Percentiles rank a stretch among this genome's conserved stretches.
These are phyloP conservation scores for Fragosphaeria purpurea DNA, from an alignment of 2,329 filamentous ascomycete genomes.

Conservation along the genomic window DNA sequence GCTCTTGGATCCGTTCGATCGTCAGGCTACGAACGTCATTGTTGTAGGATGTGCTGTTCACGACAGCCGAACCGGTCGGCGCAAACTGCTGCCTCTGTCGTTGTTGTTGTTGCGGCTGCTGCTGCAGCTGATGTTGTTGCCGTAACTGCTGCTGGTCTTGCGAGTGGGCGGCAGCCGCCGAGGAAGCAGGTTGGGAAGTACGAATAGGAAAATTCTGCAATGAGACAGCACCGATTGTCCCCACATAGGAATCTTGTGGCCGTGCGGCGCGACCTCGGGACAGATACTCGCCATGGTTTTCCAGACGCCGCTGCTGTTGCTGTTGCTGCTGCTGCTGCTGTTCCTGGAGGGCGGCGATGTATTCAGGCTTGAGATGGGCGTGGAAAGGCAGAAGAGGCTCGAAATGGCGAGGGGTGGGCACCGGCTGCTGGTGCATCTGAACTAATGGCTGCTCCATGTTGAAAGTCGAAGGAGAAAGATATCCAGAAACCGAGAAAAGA, in stretches of 20 bases:
- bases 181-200: conserved; percentile 21
- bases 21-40: conserved; percentile 5
- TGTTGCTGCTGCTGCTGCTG: conserved; percentile 11
- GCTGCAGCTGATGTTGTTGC: conserved; percentile 11
- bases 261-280: conserved; percentile 7
- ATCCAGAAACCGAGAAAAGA: background rate
- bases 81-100: conserved; percentile 2
- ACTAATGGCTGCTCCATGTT: conserved; percentile 33
- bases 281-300: conserved; percentile 7
- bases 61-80: background rate
- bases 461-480: conserved; percentile 4
- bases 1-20: conserved; percentile 41
- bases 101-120: conserved; percentile 16
- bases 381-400: conserved; percentile 24
- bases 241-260: conserved; percentile 1
- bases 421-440: conserved; percentile 39
- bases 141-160: conserved; percentile 11
- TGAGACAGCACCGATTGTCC: conserved; percentile 12
- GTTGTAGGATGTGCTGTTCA: conserved; percentile 10
- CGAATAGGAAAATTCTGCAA: conserved; percentile 27
- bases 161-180: conserved; percentile 8
- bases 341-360: conserved; percentile 15
- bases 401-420: conserved; percentile 33
- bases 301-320: conserved; percentile 11
- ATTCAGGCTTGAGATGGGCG: conserved; percentile 19